Conservation (phyloP, 2,329 filamentous ascomycete species). For the Penicillium sp. region DNA sequence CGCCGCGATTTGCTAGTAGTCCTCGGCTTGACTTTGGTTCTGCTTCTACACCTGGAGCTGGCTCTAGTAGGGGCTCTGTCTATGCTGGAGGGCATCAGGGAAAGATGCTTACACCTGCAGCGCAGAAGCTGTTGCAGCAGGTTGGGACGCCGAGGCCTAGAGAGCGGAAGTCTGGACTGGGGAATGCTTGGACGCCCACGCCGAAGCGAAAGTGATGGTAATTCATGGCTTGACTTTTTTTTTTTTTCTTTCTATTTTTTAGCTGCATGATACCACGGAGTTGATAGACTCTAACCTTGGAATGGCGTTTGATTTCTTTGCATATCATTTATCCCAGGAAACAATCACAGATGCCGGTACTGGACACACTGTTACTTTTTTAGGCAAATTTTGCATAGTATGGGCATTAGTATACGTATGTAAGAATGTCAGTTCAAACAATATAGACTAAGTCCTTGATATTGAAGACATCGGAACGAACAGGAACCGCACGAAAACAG, state of each 20-base stretch:
- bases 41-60: conserved; percentile 11
- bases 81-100: conserved; percentile 11
- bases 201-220: conserved; percentile 12
- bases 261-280: conserved; percentile 14
- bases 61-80: conserved; percentile 4
- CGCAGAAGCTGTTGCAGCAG: conserved; percentile 35
- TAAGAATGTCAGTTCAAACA: background rate
- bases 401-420: background rate
- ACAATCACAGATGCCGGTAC: background rate
- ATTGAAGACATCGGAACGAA: conserved; percentile 10
- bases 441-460: background rate
- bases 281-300: background rate
- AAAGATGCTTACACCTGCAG: conserved; percentile 39
- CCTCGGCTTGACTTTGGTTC: conserved; percentile 31
- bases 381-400: background rate
- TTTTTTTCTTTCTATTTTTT: conserved; percentile 7
- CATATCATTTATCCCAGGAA: background rate
- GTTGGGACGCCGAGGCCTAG: conserved; percentile 24
- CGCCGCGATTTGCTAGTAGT: conserved; percentile 35
- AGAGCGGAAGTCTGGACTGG: conserved; percentile 10
- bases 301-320: background rate
- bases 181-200: conserved; percentile 19
- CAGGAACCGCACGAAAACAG: conserved; percentile 15
- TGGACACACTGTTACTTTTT: background rate
- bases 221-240: background rate